These are phyloP conservation scores for Bauhinia variegata DNA, from an alignment of 306 rosid species.

Conservation along the genomic window DNA sequence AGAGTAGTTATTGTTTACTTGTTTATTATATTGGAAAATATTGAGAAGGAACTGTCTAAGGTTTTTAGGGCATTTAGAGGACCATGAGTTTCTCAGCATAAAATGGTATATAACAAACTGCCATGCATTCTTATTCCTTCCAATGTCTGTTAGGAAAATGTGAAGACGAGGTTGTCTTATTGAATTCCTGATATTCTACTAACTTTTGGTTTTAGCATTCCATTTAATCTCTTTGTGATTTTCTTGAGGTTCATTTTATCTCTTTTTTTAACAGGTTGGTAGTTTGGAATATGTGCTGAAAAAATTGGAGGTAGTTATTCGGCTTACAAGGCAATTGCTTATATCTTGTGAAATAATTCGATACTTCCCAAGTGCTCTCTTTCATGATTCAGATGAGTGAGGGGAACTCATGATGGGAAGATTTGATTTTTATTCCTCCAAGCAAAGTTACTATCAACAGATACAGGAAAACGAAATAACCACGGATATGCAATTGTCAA, in stretches of 20 bases:
- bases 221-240: conserved; percentile 1
- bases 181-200: too few relatives aligned
- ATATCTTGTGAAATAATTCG: conserved; percentile 21
- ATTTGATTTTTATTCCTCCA: conserved; percentile 91
- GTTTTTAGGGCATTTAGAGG: conserved; percentile 74
- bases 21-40: too few relatives aligned
- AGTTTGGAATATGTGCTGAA: conserved; percentile 89
- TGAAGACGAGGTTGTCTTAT: too few relatives aligned
- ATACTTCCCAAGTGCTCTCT: conserved; percentile 28
- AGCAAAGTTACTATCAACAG: conserved; percentile 85
- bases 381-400: conserved; percentile 68
- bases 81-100: conserved; percentile 69
- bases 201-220: conserved; percentile 7
- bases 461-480: conserved; percentile 64
- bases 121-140: conserved; percentile 20
- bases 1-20: too few relatives aligned
- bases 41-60: conserved; percentile 73
- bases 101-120: conserved; percentile 55
- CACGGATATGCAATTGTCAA: conserved; percentile 47
- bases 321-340: conserved; percentile 22
- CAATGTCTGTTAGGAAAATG: conserved; percentile 19
- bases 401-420: conserved; percentile 87
- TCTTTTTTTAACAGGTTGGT: conserved; percentile 64
- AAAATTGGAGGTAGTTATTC: conserved; percentile 86
- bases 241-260: conserved; percentile 19